phyloP scores from a whole-genome alignment of 352 stramenopile species.

The Pythium coloratum region DNA sequence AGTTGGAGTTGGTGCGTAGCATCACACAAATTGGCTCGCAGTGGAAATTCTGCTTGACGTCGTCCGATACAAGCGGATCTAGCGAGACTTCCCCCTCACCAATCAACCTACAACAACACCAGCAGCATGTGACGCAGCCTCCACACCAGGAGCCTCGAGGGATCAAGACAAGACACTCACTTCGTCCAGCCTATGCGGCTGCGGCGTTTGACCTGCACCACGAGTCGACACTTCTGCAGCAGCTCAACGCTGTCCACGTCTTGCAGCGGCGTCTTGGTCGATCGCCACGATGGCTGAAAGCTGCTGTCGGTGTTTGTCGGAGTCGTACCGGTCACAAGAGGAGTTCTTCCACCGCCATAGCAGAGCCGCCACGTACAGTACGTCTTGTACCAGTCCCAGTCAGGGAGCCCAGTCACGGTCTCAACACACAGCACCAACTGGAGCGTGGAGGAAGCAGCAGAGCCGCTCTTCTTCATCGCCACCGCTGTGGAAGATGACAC shows the following conservation, averaged over 20 bases:
- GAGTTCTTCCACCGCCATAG: not conserved
- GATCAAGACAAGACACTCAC: not conserved
- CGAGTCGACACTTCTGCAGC: not conserved
- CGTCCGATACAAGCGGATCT: not conserved
- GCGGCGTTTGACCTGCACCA: not conserved
- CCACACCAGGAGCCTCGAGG: no score
- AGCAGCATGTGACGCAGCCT: not conserved
- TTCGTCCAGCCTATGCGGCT: not conserved
- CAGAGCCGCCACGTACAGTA: not conserved
- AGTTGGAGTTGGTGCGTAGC: no score
- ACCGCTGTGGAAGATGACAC: no score
- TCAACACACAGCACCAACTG: not conserved
- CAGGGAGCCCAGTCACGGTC: not conserved
- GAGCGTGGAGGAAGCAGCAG: not conserved
- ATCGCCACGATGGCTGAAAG: not conserved
- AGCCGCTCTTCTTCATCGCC: not conserved
- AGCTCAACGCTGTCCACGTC: not conserved
- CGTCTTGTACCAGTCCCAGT: not conserved
- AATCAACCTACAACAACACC: not conserved
- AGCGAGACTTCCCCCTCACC: not conserved
- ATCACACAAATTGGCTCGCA: no score
- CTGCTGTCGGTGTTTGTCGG: not conserved
- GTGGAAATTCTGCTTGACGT: not conserved
- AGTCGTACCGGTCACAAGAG: not conserved
- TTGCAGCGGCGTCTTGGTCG: not conserved